Base-by-base conservation (phyloP, 352 stramenopile species). In the Phytopythium litorale region DNA sequence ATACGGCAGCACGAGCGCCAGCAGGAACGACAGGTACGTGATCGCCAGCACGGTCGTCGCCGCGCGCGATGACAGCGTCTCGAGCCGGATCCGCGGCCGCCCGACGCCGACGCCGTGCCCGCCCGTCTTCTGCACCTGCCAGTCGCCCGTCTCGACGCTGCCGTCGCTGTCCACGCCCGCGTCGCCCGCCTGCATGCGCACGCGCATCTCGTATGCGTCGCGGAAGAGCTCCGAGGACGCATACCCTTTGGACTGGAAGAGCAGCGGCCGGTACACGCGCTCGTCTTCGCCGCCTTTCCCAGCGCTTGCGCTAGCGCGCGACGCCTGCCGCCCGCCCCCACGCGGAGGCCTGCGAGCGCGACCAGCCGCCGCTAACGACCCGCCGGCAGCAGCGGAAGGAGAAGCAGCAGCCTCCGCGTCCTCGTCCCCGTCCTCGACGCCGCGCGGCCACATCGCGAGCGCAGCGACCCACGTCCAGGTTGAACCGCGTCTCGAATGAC, bases 211-310 rank as follows among this genome's bases (percentile, higher is more conserved):
- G 52, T 84, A 93, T 23, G 73, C 79, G 68, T 95, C 86, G 23
- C 77, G 79, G 64, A 83, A 91, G 35, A 95, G 75, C 62, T 91
- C 82, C 2, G 86, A 95, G 8, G 81, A 92, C 58, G 84, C 81
- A 52, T 95, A 95, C 11, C 81, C 86, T 28, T 73, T 86, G 25
- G 85, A 90, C 23, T 88, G 67, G 71, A 94, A 94, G 33, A 94
- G 70, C 52, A 94, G 64, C 21, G 85, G 85, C 1, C 83, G 81
- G 33, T 94, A 91, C n/a, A 94, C 82, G 42, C 70, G 60, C 45
- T 88, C 73, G 30, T 65, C 66, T 3, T 75, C 68, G 1, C 59
- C 65, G 19, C 37, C 21, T 1, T 40, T 40, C 35, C 35, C 6
- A 15, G 35, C 0, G 35, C 35, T 3, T 0, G 35, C 8, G 0